Base-by-base conservation (phyloP, 495 filamentous ascomycete genomes). In the Daldinia vernicosa region DNA sequence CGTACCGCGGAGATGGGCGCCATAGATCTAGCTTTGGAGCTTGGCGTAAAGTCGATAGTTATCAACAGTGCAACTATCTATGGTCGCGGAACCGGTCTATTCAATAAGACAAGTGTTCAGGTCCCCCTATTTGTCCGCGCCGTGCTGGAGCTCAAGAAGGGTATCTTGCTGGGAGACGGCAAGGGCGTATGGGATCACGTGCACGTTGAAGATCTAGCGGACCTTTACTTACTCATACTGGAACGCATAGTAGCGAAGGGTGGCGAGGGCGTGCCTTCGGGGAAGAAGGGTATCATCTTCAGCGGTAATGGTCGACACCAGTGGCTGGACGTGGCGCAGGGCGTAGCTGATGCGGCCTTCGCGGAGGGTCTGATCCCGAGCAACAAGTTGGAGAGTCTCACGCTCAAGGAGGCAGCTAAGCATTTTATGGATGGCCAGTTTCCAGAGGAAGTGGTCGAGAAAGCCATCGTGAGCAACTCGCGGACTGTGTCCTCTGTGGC, bases 21-120 rank as follows among this genome's bases (percentile, higher is more conserved):
- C n/a, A 68, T 85, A 11, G 74, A 83, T 22, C 72, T 74, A 1
- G 82, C 82, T 8, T 28, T 79, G 9, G 66, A 77, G 26, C 54
- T 75, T 5, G 78, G 76, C 30, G 80, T 87, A 1, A 79, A 77
- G 52, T 84, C 85, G 0, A 69, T 80, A 58, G 79, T 86, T 30
- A 78, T 88, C 57, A 84, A 84, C 75, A 75, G 78, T 1, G 82
- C 83, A 12, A 80, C 80, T 8, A 84, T 87, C 33, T 87, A 80
- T 69, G 85, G 85, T 28, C 37, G 72, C 1, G 84, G 84, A 8
- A 78, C 72, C 2, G 85, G 84, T 35, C 68, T 72, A 0, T 83
- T 83, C 73, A 82, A 85, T 43, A 75, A 67, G 11, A 53, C 58
- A 1, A 79, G 79, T 43, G 79, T 83, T 24, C 83, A 86, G 71